Conservation (phyloP, 163 green algal genomes). For the Scenedesmus sp. region DNA sequence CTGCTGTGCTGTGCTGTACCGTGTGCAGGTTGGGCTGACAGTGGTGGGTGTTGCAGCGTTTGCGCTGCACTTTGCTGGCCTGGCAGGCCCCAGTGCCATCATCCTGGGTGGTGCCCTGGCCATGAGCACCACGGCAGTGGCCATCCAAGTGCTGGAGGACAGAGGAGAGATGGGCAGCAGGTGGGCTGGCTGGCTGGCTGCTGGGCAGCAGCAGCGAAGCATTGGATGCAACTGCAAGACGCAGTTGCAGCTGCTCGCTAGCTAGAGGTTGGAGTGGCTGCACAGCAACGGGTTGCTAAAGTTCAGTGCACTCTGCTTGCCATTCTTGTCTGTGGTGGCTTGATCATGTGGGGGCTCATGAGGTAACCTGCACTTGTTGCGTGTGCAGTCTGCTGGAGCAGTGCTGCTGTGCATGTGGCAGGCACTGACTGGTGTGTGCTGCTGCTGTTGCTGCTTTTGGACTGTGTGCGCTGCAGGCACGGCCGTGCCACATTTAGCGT, state of each 20-base stretch:
- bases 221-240: not conserved
- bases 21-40: conserved; percentile 76
- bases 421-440: not conserved
- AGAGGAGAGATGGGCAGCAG: conserved; percentile 91
- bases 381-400: no score
- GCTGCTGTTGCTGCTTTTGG: not conserved
- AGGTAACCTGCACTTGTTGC: no score
- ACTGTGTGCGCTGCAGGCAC: conserved; percentile 74
- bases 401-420: not conserved
- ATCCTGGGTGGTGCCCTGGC: conserved; percentile 96
- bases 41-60: conserved; percentile 81
- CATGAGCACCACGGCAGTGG: conserved; percentile 98
- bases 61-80: conserved; percentile 69
- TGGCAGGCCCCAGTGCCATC: conserved; percentile 85
- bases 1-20: not conserved
- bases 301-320: no score
- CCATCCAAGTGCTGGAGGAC: conserved; percentile 97
- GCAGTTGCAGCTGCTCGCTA: not conserved
- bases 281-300: not conserved
- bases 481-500: conserved; percentile 97
- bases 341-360: no score
- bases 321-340: no score
- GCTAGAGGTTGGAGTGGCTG: not conserved
- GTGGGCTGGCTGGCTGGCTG: conserved; percentile 77
- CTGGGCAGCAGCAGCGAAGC: not conserved